Conservation (phyloP, 139 green algal genomes). For the Chlamydomonas sp. region DNA sequence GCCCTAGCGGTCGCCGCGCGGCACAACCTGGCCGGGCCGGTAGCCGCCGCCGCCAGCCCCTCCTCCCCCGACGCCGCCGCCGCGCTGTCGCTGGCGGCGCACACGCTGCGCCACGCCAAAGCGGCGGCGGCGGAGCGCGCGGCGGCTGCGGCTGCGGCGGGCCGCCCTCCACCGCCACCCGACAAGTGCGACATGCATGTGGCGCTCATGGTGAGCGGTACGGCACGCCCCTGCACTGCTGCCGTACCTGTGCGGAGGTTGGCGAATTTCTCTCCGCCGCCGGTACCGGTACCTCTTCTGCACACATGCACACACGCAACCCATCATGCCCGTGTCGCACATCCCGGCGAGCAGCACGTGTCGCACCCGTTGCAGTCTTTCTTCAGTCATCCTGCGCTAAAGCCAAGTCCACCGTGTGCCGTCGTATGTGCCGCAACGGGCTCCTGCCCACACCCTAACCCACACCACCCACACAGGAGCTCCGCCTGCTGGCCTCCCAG, state of each 20-base stretch:
- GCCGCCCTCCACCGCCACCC: background rate
- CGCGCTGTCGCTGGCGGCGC: background rate
- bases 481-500: background rate
- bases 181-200: conserved; percentile 32
- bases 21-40: background rate
- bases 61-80: no score
- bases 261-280: background rate
- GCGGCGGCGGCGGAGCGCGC: background rate
- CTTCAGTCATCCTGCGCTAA: background rate
- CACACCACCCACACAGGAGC: background rate
- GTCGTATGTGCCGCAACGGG: background rate
- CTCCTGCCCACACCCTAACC: background rate
- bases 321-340: background rate
- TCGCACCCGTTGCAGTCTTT: background rate
- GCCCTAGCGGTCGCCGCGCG: background rate
- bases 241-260: background rate
- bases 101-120: background rate
- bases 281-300: background rate
- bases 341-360: background rate
- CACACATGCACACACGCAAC: background rate
- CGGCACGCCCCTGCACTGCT: background rate
- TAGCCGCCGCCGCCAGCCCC: no score
- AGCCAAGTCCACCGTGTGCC: background rate
- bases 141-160: conserved; percentile 26
- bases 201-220: background rate